Base-by-base conservation (phyloP, 345 rosid species). In the Streptanthus diversifolius region DNA sequence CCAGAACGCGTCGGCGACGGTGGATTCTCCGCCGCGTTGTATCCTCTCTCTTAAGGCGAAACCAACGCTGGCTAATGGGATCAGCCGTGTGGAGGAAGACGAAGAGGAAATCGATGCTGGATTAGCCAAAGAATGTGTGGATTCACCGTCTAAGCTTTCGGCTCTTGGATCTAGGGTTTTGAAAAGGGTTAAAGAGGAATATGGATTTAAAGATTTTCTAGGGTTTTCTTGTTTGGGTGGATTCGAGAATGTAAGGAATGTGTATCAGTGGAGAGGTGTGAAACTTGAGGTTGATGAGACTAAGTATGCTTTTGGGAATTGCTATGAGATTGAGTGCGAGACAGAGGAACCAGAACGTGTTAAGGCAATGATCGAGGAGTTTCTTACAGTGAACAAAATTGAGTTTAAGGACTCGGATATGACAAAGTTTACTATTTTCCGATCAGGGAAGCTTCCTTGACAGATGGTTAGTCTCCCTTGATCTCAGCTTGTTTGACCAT, bases 281-380 rank as follows among this genome's bases (percentile, higher is more conserved):
- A 88, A 74, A 36, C 71, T 91, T 80, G 96, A 91, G 83, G 91
- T 93, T 51, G 98, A 93, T 64, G 91, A 91, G 80, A 93, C 95
- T 2, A 84, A 71, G 68, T 91, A 77, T 67, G 84, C 66, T 13
- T 91, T 93, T 66, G 97, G 97, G 39, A 82, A 58, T 2, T 84
- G 83, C 41, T 93, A 83, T 47, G 97, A 91, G 82, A 68, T 93
- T 15, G 97, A 91, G 67, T 93, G 98, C 60, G 97, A 93, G 80
- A 88, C 73, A 18, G 83, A 30, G 39, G 88, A 89, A 69, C 97
- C 97, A 5, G 95, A 91, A 60, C 57, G 75, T 8, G 90, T 76
- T 19, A 91, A 88, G 85, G 80, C 29, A 18, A 58, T 82, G 82
- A 86, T 93, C 15, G 93, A 85, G 65, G 87, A 70, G 59, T 82